Percentiles rank a stretch among this genome's conserved stretches.
phyloP scores from a whole-genome alignment of 345 rosid species.

The Dimocarpus longan region DNA sequence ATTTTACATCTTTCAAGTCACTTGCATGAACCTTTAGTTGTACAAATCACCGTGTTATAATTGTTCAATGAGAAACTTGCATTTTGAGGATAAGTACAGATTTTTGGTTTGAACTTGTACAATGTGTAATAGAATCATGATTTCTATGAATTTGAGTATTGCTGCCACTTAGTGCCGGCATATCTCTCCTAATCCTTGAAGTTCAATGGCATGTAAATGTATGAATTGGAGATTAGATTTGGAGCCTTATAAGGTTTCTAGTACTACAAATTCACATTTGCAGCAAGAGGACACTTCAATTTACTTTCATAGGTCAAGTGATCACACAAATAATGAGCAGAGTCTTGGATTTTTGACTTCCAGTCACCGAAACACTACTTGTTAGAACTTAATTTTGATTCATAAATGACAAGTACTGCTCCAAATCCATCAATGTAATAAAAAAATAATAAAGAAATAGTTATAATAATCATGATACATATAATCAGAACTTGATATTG shows the following conservation, averaged over 20 bases:
- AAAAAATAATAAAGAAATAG: slow-evolving; percentile 15
- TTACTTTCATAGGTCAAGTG: background rate
- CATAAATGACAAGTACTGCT: slow-evolving; percentile 4
- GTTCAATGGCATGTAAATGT: too few species aligned
- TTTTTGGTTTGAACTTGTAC: background rate
- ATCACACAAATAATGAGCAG: background rate
- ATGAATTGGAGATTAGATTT: too few species aligned
- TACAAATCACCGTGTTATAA: slow-evolving; percentile 36
- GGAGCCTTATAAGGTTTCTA: too few species aligned
- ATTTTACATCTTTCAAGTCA: slow-evolving; percentile 15
- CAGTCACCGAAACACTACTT: slow-evolving; percentile 13
- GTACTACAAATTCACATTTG: too few species aligned
- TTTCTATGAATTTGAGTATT: background rate
- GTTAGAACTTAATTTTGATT: slow-evolving; percentile 17
- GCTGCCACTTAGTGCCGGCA: background rate
- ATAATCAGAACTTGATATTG: slow-evolving; percentile 59
- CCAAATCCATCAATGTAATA: slow-evolving; percentile 1
- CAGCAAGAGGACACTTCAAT: background rate
- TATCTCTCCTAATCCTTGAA: too few species aligned
- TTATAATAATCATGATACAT: slow-evolving; percentile 15
- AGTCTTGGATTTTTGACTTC: slow-evolving; percentile 13
- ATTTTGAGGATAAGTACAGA: slow-evolving; percentile 11
- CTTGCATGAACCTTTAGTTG: slow-evolving; percentile 29
- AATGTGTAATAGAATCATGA: background rate
- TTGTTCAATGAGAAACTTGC: slow-evolving; percentile 32